A percentile compares a stretch with the other conserved stretches of the same genome.
phyloP scores from a whole-genome alignment of 106 monocot species.

The Agapanthus africanus region DNA sequence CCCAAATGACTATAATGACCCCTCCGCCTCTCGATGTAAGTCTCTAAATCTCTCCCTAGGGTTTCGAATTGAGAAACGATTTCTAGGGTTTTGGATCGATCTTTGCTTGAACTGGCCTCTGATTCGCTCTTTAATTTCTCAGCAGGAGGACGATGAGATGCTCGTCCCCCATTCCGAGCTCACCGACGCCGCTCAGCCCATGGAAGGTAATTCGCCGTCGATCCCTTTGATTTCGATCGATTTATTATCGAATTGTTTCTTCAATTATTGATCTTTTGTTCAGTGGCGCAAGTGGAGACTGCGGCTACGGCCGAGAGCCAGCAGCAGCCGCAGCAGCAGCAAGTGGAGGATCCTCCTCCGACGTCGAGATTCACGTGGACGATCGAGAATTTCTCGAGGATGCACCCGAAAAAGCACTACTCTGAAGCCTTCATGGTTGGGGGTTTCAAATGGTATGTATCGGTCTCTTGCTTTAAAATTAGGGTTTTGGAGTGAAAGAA shows the following conservation, averaged over 20 bases:
- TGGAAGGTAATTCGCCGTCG: constrained; percentile 41
- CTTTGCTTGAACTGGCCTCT: constrained; percentile 31
- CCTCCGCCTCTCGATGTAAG: constrained; percentile 30
- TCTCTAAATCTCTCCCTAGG: not conserved
- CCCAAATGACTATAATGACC: constrained; percentile 29
- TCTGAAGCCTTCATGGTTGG: constrained; percentile 81
- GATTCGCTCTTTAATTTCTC: constrained; percentile 15
- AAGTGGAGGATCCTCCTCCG: constrained; percentile 64
- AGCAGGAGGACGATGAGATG: constrained; percentile 50
- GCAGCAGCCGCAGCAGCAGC: constrained; percentile 26
- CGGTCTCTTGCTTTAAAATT: constrained; percentile 5
- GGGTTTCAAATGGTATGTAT: constrained; percentile 74
- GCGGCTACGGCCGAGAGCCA: constrained; percentile 67
- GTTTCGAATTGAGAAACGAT: not conserved
- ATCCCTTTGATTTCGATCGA: not conserved
- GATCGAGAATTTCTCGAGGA: constrained; percentile 81
- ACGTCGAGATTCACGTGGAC: constrained; percentile 83
- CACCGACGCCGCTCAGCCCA: constrained; percentile 33
- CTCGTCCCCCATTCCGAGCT: constrained; percentile 41
- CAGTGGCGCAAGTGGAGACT: constrained; percentile 44
- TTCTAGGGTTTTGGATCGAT: not conserved
- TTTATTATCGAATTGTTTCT: not conserved
- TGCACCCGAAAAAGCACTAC: constrained; percentile 82
- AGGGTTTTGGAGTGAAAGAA: not conserved
- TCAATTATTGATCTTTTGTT: constrained; percentile 3